Evolutionary conservation across 495 filamentous ascomycete species (phyloP), one percentile per base, ranked within the genome.

Genomic region (Xanthoparmelia taractica): DNA sequence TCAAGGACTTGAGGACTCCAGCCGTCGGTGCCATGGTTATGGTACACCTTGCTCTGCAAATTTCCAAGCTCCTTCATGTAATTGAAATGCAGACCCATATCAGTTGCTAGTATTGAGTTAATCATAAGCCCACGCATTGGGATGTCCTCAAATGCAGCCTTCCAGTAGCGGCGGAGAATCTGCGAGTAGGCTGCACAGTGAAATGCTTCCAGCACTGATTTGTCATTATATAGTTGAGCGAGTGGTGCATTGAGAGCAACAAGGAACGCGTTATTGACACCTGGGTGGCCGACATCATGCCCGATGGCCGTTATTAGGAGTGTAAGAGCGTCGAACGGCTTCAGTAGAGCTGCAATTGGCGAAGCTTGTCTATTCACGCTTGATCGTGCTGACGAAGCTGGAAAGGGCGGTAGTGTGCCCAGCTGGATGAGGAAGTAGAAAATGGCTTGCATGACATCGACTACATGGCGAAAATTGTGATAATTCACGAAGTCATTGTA

Each of bases 401-500:
- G 66, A 73, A 89, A 91, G 5, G 85, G 80, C 20, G 92, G 89
- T 55, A 96, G 75, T 10, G 85, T 83, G 47, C 89, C 88, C 52
- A 97, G 86, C 52, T 84, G 82, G 58, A 97, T 78, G n/a, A 98
- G 80, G 70, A 96, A 96, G 75, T 87, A 86, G 73, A 97, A 98
- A 45, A 89, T 81, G 5, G 94, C 95, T 75, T 98, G 94, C 68
- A 97, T 80, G 45, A 98, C 94, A 77, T 98, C 94, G 58, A 94
- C 85, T 10, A 95, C 94, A 73, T 98, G 94, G 57, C 94, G 90
- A 74, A 97, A 98, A 72, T 98, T 98, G 76, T 98, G 94, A 70
- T 97, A 98, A n/a, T 93, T 89, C 43, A 98, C 91, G 72, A 96
- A 96, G 57, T 82, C 85, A 70, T 97, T 96, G 76, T 98, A 97